Base-by-base conservation (phyloP, 495 filamentous ascomycete genomes). In the Hamigera avellanea region DNA sequence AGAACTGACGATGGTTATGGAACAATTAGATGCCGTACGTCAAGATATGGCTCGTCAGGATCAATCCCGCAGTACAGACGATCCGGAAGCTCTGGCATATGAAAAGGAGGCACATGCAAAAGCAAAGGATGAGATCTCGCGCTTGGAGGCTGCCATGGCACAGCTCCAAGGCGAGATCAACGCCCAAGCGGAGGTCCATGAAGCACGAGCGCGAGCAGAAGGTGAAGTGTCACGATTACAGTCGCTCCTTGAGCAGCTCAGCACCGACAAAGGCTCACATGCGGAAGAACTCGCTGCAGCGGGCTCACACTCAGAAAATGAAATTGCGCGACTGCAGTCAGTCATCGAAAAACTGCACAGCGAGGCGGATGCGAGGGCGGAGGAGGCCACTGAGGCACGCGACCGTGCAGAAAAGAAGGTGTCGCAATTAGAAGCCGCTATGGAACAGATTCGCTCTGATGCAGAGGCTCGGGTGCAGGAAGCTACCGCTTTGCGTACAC, bases 61-160 rank as follows among this genome's bases (percentile, higher is more conserved):
- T 15, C 45, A 54, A 28, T 52, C 61, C 19, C 38, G 40, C 33
- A 46, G 41, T 26, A 48, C 48, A 36, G 53, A 57, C 23, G 54
- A 56, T 16, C 46, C 43, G 15, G 39, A 41, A 1, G 56, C 50
- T 8, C 30, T 62, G 16, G 44, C 54, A 64, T 43, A 66, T 2
- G 75, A 78, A 39, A 80, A 79, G 40, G 72, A 74, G 39, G 66
- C 69, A 14, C 64, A 76, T 18, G 62, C 56, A 1, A 54, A 62
- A 13, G 64, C 70, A 0, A 62, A 81, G 41, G 59, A 68, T 28
- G 67, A 78, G 35, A 49, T 80, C 29, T 55, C 57, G 8, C 59
- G 55, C 30, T 34, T 61, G 40, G 44, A 59, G 28, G 42, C 40
- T 15, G 42, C 51, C 5, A 26, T 61, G 5, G 38, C 50, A 13